Evolutionary conservation across 2,329 filamentous ascomycete genomes (phyloP), one percentile per base, ranked within the genome.

Genomic region (Arthrobotrys sinensis): DNA sequence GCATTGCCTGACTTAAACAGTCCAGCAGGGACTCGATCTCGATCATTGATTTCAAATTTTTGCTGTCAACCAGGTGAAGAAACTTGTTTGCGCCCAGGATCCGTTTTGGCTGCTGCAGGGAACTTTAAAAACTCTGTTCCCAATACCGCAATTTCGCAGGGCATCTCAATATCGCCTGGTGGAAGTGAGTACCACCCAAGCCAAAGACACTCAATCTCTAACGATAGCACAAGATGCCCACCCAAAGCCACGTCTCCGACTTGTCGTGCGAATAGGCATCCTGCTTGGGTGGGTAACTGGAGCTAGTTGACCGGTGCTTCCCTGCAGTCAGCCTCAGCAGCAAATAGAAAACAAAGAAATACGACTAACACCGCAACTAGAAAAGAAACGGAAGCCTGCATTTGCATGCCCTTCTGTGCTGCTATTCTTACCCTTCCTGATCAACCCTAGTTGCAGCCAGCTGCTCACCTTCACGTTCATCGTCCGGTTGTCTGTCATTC

Each of bases 331-430:
- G 70, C 63, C 70, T 62, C 50, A 55, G 45, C 24, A 60, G 52
- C 70, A 75, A 75, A 75, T 67, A 67, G 63, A 62, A 70, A 68
- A 52, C 52, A 67, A 66, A 73, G 48, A 36, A 66, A 67, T 52
- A 57, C 68, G 60, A 57, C 36, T 57, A 53, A 71, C 32, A 53
- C 40, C 40, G 32, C 43, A 24, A 52, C 70, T 75, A 75, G 70
- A 68, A 75, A 67, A 67, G 70, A 75, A 67, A 63, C 62, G 63
- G 70, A 75, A 53, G 70, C 45, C 70, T 75, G 70, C 63, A 53
- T 67, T 64, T 52, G 63, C 68, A 48, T 60, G 48, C 45, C 34
- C 38, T 34, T 12, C 38, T 68, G 21, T 73, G 68, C 52, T 73
- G 69, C 60, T 73, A 66, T 64, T 72, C 57, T 72, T 70, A 57